Base-by-base conservation (phyloP, 495 filamentous ascomycete genomes). In the Hypoxylon cercidicola region DNA sequence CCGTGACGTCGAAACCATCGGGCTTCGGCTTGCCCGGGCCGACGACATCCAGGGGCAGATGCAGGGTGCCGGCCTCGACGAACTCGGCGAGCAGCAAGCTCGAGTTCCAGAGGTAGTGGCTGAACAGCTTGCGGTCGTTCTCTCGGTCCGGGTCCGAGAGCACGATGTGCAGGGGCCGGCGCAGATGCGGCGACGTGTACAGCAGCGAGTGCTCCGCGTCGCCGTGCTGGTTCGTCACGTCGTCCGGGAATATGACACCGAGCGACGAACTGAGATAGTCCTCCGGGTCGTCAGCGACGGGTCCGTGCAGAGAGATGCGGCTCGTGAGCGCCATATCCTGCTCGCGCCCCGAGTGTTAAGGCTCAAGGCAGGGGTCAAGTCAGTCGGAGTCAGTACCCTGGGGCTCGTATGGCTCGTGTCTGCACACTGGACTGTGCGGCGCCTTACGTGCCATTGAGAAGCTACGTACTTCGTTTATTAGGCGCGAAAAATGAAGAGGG, bases 41-140 rank as follows among this genome's bases (percentile, higher is more conserved):
- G 35, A 44, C 25, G n/a, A n/a, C n/a, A n/a, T 41, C 50, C 7
- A 49, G 44, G 45, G 72, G 32, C 11, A 76, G 2, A 1, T 58
- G 54, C 2, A 81, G 69, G 6, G 76, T 70, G 16, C 73, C 74
- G 4, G 75, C 76, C 68, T 90, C 87, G 9, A 95, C 77, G 11
- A 88, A 78, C 71, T 91, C 90, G 1, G 89, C 90, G 45, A 93
- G 79, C 54, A 89, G 79, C 64, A 94, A 76, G 0, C 82, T 87
- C n/a, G 91, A 81, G 72, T 94, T 96, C 93, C 93, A 97, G 5
- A 97, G 76, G 73, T 90, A 90, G 73, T 96, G 93, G 32, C 88
- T 88, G 73, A 93, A 96, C 35, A 95, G 82, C 39, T 75, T 79
- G 53, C 89, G 74, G 13, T 84, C 84, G 37, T 83, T 78, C 23